phyloP scores from a whole-genome alignment of 1,284 basidiomycete species.

The Pseudozyma sp. region DNA sequence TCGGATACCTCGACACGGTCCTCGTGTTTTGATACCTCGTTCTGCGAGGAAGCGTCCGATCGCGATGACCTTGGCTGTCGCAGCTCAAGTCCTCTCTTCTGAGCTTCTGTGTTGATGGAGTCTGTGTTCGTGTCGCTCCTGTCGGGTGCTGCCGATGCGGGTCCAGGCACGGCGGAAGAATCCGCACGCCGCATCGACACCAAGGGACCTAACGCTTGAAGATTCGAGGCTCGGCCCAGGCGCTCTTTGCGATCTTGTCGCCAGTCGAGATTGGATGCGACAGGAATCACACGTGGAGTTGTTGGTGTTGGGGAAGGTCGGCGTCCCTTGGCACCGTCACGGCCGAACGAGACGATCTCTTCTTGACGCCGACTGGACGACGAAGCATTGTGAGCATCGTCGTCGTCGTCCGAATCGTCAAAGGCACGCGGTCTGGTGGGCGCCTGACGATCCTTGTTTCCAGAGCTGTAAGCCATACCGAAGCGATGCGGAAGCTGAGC shows the following conservation, averaged over 20 bases:
- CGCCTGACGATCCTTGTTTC: constrained; percentile 1
- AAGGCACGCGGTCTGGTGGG: constrained; percentile 21
- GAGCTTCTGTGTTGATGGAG: constrained; percentile 44
- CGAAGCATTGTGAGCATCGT: constrained; percentile 5
- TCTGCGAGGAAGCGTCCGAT: background rate
- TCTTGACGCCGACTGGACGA: constrained; percentile 18
- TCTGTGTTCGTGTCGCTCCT: constrained; percentile 6
- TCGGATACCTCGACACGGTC: background rate
- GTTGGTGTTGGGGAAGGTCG: constrained; percentile 6
- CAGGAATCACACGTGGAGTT: constrained; percentile 44
- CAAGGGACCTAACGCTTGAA: constrained; percentile 40
- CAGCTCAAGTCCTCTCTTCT: constrained; percentile 50
- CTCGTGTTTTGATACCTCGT: constrained; percentile 1
- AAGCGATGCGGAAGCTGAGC: background rate
- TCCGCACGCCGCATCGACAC: constrained; percentile 35
- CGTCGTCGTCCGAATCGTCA: constrained; percentile 32
- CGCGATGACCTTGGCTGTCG: constrained; percentile 9
- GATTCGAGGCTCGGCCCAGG: constrained; percentile 45
- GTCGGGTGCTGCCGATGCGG: background rate
- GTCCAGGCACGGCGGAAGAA: constrained; percentile 16
- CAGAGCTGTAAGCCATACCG: constrained; percentile 10
- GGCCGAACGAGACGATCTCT: constrained; percentile 32
- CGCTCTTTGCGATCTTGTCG: constrained; percentile 58
- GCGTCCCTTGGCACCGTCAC: constrained; percentile 26
- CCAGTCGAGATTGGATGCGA: constrained; percentile 55